Base-by-base conservation (phyloP, 192 early-diverging fungal genomes). In the Gamsiella multidivaricata region DNA sequence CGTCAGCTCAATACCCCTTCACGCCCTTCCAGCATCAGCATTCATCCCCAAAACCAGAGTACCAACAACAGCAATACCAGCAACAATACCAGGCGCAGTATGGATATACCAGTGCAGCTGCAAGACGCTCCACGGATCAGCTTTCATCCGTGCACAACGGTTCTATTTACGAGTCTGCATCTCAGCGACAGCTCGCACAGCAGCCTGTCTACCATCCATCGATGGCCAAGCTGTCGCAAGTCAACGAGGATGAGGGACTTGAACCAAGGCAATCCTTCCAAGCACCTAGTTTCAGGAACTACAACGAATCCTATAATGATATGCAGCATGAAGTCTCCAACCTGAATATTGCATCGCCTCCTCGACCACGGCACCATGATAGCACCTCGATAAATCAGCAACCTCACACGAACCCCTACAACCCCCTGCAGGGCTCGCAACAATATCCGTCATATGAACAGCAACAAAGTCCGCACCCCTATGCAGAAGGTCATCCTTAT, bases 271-370 rank as follows among this genome's bases (percentile, higher is more conserved):
- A 43, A 28, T 78, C 74, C 6, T 78, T 69, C 37, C 74, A 78
- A 15, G 31, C 57, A 23, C 22, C 42, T 54, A 56, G 54, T 29
- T 57, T n/a, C 23, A 61, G 59, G 23, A 53, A 53, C 49, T 51
- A 47, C 17, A 34, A 69, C 25, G 36, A 51, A 14, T 43, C 55
- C n/a, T 50, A 25, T 31, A 37, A 41, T 17, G 74, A 69, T 53
- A 62, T 78, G 31, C 74, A 78, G 15, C 57, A 69, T 10, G 65
- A 78, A 26, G 74, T 69, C 6, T 67, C 74, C 22, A 78, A 47
- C 39, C 74, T 78, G 54, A 68, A 64, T 33, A 78, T 78, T 28
- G 61, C 74, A n/a, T 78, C 74, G 7, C 74, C 74, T 43, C 66
- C 61, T 51, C 58, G 74, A 51, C 37, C 43, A 58, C 51, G 74